phyloP scores from a whole-genome alignment of 139 green algal species.

The Chlorella ohadii region DNA sequence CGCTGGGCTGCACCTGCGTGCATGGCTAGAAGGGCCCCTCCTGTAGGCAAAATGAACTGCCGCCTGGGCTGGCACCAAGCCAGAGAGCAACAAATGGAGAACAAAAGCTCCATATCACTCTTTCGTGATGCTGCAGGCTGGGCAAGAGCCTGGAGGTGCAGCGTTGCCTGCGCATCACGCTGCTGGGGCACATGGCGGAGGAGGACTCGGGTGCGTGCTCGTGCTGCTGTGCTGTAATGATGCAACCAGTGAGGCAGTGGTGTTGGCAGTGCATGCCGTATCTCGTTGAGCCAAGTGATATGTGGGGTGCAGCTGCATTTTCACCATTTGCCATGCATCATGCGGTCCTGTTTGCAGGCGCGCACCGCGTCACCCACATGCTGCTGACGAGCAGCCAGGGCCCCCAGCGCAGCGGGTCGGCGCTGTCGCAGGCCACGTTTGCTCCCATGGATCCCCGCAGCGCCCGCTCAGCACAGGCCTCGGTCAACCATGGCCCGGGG shows the following conservation, averaged over 20 bases:
- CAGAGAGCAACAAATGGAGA: too few species aligned
- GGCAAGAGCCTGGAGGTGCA: conserved; percentile 39
- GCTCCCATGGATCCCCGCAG: not conserved
- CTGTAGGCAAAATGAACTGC: too few species aligned
- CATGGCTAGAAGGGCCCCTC: too few species aligned
- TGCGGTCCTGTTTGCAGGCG: not conserved
- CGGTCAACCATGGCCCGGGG: not conserved
- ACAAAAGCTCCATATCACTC: too few species aligned
- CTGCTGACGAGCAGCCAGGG: conserved; percentile 27
- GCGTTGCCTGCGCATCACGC: conserved; percentile 57
- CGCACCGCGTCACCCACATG: conserved; percentile 40
- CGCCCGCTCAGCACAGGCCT: not conserved
- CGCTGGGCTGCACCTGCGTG: too few species aligned
- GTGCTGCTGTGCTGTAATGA: too few species aligned
- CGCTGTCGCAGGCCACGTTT: not conserved
- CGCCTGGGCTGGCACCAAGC: too few species aligned
- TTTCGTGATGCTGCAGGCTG: conserved; percentile 9
- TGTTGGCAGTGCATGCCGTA: too few species aligned
- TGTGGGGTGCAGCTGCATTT: too few species aligned
- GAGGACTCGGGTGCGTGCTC: conserved; percentile 4
- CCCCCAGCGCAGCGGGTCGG: not conserved
- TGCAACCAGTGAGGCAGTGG: too few species aligned
- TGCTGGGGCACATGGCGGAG: conserved; percentile 43
- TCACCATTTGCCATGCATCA: too few species aligned
- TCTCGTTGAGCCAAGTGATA: too few species aligned